A percentile compares a stretch with the other conserved stretches of the same genome.
phyloP scores from a whole-genome alignment of 495 filamentous ascomycete genomes.

The Aspergillus bertholletiae region DNA sequence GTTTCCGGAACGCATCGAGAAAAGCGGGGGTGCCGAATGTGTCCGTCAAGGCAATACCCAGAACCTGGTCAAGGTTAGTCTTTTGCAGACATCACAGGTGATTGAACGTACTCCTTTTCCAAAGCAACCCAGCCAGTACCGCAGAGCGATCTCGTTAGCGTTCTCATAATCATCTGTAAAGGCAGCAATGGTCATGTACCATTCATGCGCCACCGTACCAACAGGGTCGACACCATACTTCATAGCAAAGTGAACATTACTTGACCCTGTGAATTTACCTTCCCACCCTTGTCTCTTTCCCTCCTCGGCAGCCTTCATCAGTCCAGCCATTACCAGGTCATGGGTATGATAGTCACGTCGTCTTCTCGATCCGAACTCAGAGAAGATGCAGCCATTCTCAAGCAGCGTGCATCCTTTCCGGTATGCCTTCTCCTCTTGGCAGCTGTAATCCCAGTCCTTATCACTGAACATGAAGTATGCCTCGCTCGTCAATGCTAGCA shows the following conservation, averaged over 20 bases:
- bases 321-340: constrained; percentile 80
- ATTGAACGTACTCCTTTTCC: constrained; percentile 64
- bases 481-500: constrained; percentile 87
- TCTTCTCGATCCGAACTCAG: constrained; percentile 88
- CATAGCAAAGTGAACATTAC: constrained; percentile 97
- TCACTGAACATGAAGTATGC: constrained; percentile 97
- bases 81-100: neutral
- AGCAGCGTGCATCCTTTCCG: constrained; percentile 74
- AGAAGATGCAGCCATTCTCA: constrained; percentile 79
- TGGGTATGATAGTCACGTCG: constrained; percentile 93
- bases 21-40: constrained; percentile 94
- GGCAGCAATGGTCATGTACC: constrained; percentile 98
- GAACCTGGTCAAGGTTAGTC: constrained; percentile 44
- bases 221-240: constrained; percentile 77
- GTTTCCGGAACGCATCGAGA: constrained; percentile 74
- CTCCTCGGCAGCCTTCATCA: constrained; percentile 69
- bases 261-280: constrained; percentile 81
- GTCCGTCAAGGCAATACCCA: constrained; percentile 93
- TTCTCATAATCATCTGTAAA: constrained; percentile 79
- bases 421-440: constrained; percentile 79
- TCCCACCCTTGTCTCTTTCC: constrained; percentile 55
- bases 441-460: constrained; percentile 78
- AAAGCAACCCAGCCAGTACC: constrained; percentile 88
- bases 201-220: constrained; percentile 96
- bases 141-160: constrained; percentile 77